These are phyloP conservation scores for Suillus variegatus DNA, from an alignment of 768 basidiomycete genomes.

Conservation along the genomic window DNA sequence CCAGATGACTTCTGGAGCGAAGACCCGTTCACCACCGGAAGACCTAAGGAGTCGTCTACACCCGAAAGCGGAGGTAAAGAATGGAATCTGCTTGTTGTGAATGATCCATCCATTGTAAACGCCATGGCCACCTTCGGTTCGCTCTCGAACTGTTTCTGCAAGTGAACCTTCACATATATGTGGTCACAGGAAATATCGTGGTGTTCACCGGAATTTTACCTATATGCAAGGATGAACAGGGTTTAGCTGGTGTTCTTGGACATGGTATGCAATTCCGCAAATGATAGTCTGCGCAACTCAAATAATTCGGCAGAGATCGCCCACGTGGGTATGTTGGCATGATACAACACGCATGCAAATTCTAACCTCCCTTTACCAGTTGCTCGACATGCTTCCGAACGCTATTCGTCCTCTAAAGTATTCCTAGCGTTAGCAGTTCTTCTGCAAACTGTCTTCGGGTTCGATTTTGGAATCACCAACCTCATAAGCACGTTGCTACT, in stretches of 20 bases:
- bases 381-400: conserved; percentile 57
- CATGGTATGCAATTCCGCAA: conserved; percentile 56
- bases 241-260: conserved; percentile 79
- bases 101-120: conserved; percentile 70
- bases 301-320: conserved; percentile 62
- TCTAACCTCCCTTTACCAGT: conserved; percentile 39
- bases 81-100: conserved; percentile 79
- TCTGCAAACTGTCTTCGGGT: conserved; percentile 49
- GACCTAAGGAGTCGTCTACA: conserved; percentile 8
- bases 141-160: conserved; percentile 2
- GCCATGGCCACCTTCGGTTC: conserved; percentile 76
- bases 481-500: conserved; percentile 52
- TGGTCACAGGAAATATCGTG: conserved; percentile 63
- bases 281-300: not conserved
- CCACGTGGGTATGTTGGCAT: conserved; percentile 55
- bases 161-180: not conserved
- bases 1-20: conserved; percentile 24
- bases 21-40: conserved; percentile 19
- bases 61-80: conserved; percentile 30
- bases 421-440: conserved; percentile 41
- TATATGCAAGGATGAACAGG: conserved; percentile 73
- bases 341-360: not conserved
- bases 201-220: conserved; percentile 91
- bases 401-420: conserved; percentile 44
- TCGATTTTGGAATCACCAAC: conserved; percentile 55